These are phyloP conservation scores for Dacryopinax primogenitus DNA, from an alignment of 768 basidiomycete species.

Conservation along the genomic window DNA sequence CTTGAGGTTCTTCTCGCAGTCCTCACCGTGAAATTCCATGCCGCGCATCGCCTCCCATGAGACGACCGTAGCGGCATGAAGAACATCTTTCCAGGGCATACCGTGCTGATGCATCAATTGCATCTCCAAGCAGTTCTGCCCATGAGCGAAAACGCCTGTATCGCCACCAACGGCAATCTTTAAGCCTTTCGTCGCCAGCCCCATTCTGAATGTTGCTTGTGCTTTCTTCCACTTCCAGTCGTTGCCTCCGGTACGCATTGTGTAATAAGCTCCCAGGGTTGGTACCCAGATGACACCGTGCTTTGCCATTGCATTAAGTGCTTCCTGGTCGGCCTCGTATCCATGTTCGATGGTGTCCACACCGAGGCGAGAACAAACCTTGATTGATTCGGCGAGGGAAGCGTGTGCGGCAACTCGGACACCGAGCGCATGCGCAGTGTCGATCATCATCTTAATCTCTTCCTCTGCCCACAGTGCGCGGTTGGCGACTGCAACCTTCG, in stretches of 20 bases:
- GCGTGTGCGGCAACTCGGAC: slow-evolving; percentile 51
- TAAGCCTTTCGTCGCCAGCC: slow-evolving; percentile 33
- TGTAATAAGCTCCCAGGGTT: slow-evolving; percentile 42
- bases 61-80: slow-evolving; percentile 47
- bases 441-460: slow-evolving; percentile 31
- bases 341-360: slow-evolving; percentile 53
- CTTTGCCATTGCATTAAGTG: slow-evolving; percentile 10
- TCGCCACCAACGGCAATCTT: slow-evolving; percentile 51
- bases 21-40: slow-evolving; percentile 33
- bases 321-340: slow-evolving; percentile 19
- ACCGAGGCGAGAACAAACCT: slow-evolving; percentile 22
- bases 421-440: slow-evolving; percentile 38
- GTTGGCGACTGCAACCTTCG: not conserved
- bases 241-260: slow-evolving; percentile 14
- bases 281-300: slow-evolving; percentile 40
- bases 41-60: slow-evolving; percentile 46
- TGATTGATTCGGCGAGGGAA: slow-evolving; percentile 28
- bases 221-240: not conserved
- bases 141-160: slow-evolving; percentile 52
- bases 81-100: slow-evolving; percentile 39
- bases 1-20: slow-evolving; percentile 22
- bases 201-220: slow-evolving; percentile 31
- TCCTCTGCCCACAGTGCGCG: not conserved
- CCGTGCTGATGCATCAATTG: slow-evolving; percentile 46
- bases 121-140: slow-evolving; percentile 48